Evolutionary conservation across 2,329 filamentous ascomycete species (phyloP), one percentile per base, ranked within the genome.

Genomic region (Arthrobotrys entomopaga): DNA sequence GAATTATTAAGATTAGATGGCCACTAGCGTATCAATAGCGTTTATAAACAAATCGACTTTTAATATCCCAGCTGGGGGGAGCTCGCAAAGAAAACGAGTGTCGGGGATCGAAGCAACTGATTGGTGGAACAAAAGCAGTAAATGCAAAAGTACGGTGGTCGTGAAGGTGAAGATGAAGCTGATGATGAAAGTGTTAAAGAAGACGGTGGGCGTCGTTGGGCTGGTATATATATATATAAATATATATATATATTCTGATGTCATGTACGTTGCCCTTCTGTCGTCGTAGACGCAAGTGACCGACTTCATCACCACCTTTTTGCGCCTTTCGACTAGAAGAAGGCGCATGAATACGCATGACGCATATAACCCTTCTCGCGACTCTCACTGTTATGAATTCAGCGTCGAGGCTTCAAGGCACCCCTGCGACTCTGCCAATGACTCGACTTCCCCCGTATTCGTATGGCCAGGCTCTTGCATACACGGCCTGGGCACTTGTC

Each of bases 271-370:
- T 34, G 29, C 29, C 29, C 29, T 34, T 34, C 29, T 34, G 29
- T 34, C 29, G 29, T 34, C 29, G 29, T 34, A 34, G 29, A 34
- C 29, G 29, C 29, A 34, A 34, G 29, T 10, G 29, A 34, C 29
- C 50, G 57, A 10, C 20, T 54, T 52, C 34, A 26, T 34, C 29
- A 34, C 29, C 1, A 8, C 5, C 29, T 10, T 34, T 34, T 34
- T 34, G 29, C 29, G 6, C 29, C 10, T 22, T 20, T 34, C 29
- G 29, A 34, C 29, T 34, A 5, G 10, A 34, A 34, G 29, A 66
- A 54, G 63, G 63, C 64, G 54, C 64, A 67, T 60, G 46, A 43
- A 59, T 59, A 40, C 61, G 54, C 63, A 58, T 66, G 63, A 66
- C 63, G 50, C 61, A 46, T 53, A 58, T 66, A 53, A 66, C 63